phyloP scores from a whole-genome alignment of 495 filamentous ascomycete species.

The Neurospora sp. region DNA sequence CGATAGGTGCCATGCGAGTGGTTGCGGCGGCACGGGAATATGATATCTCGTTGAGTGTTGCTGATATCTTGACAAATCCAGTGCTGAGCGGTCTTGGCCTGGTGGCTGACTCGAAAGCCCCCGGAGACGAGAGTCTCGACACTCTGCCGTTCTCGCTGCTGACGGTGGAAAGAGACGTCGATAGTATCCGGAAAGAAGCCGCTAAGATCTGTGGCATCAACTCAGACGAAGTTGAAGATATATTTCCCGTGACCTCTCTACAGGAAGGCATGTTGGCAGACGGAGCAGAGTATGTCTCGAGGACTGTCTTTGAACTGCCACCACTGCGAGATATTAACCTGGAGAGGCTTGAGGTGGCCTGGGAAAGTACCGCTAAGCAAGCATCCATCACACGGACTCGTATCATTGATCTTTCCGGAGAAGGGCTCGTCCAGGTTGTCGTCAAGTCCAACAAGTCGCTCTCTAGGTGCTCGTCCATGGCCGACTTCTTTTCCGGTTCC shows the following conservation, averaged over 20 bases:
- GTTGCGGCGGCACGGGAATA: slow-evolving; percentile 44
- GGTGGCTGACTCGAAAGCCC: not conserved
- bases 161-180: slow-evolving; percentile 21
- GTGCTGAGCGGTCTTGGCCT: slow-evolving; percentile 17
- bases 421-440: slow-evolving; percentile 11
- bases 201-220: slow-evolving; percentile 32
- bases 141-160: slow-evolving; percentile 20
- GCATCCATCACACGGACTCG: slow-evolving; percentile 51
- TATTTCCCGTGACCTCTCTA: slow-evolving; percentile 50
- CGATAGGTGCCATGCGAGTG: slow-evolving; percentile 56
- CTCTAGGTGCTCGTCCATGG: not conserved
- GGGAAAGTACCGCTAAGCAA: slow-evolving; percentile 29
- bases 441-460: not conserved
- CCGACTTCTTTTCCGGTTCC: not conserved
- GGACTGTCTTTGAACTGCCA: slow-evolving; percentile 32
- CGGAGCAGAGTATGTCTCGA: slow-evolving; percentile 26
- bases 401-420: slow-evolving; percentile 34
- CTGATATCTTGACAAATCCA: slow-evolving; percentile 34
- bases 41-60: slow-evolving; percentile 44
- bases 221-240: slow-evolving; percentile 37
- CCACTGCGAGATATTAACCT: slow-evolving; percentile 23
- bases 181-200: not conserved
- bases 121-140: not conserved
- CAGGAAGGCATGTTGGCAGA: slow-evolving; percentile 30
- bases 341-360: slow-evolving; percentile 34